Conservation (phyloP, 352 stramenopile genomes). For the Aphanomyces cochlioides region DNA sequence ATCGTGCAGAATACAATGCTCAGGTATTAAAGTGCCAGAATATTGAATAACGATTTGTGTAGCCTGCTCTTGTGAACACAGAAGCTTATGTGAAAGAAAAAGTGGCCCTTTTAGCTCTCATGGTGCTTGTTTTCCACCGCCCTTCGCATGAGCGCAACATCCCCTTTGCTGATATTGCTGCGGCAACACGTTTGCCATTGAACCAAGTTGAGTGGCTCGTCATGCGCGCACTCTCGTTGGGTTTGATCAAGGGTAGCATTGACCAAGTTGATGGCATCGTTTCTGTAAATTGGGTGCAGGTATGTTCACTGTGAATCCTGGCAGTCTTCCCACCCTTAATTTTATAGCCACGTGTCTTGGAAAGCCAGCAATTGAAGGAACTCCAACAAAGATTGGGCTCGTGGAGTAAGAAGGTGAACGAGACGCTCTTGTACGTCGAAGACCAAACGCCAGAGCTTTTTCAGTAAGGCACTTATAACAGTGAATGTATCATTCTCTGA, state of each 20-base stretch:
- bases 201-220: slow-evolving; percentile 98
- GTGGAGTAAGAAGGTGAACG: slow-evolving; percentile 83
- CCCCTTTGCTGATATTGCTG: slow-evolving; percentile 91
- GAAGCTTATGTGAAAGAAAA: slow-evolving; percentile 97
- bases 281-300: slow-evolving; percentile 95
- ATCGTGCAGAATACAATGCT: slow-evolving; percentile 80
- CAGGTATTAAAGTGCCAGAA: slow-evolving; percentile 32
- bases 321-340: not conserved
- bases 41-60: not conserved
- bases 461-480: slow-evolving; percentile 43
- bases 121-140: slow-evolving; percentile 96
- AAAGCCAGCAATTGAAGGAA: slow-evolving; percentile 74
- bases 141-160: slow-evolving; percentile 92
- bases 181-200: slow-evolving; percentile 69
- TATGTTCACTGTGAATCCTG: slow-evolving; percentile 8
- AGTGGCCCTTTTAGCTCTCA: slow-evolving; percentile 94
- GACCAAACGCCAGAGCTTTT: slow-evolving; percentile 85
- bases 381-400: slow-evolving; percentile 60
- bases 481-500: no score
- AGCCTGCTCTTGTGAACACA: slow-evolving; percentile 92
- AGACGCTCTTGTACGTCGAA: slow-evolving; percentile 78
- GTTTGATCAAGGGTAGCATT: slow-evolving; percentile 93
- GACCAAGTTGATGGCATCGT: slow-evolving; percentile 92
- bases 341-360: slow-evolving; percentile 63
- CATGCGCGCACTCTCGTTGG: slow-evolving; percentile 95